Evolutionary conservation across 1,284 basidiomycete species (phyloP), one percentile per base, ranked within the genome.

Genomic region (Moesziomyces parantarcticus): DNA sequence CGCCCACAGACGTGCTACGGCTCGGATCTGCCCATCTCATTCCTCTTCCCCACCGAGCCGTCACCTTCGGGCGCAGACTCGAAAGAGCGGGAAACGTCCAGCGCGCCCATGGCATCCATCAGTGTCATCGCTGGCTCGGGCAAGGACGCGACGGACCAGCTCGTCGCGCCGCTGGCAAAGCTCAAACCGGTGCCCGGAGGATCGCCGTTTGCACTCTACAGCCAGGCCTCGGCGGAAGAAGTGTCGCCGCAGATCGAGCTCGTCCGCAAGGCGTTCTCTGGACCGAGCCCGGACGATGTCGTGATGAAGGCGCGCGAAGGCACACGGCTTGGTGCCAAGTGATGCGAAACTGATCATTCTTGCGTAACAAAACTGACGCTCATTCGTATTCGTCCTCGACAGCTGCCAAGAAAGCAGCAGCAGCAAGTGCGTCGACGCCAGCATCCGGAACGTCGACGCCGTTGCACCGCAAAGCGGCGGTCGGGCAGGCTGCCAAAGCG

Each of bases 201-300:
- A 13, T 70, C 76, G 21, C 76, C 71, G 10, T 77, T 68, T n/a
- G 57, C 58, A 10, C 59, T 74, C 36, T 60, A 66, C 32, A 47
- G 67, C 23, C 53, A 52, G 21, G 66, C 58, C 47, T 49, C 54
- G 21, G 23, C 56, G 7, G 54, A 21, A 1, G 55, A 42, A 10
- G 26, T 50, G 7, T 48, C 57, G 25, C 42, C 52, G 26, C 50
- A 42, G 43, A 66, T 73, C 16, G 71, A 74, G 41, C 26, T 50
- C 40, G 63, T 78, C 32, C 59, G 59, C 18, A 67, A 65, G 18
- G 86, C 88, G 9, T 94, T 94, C 76, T 89, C 92, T 65, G 87
- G 87, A 23, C 92, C 92, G n/a, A 94, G 92, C 81, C 93, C 93
- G 13, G 93, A 95, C 75, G 93, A 95, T 78, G 85, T 91, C 58